phyloP scores from a whole-genome alignment of 441 rosid species.

The Pelargonium fulgidum region DNA sequence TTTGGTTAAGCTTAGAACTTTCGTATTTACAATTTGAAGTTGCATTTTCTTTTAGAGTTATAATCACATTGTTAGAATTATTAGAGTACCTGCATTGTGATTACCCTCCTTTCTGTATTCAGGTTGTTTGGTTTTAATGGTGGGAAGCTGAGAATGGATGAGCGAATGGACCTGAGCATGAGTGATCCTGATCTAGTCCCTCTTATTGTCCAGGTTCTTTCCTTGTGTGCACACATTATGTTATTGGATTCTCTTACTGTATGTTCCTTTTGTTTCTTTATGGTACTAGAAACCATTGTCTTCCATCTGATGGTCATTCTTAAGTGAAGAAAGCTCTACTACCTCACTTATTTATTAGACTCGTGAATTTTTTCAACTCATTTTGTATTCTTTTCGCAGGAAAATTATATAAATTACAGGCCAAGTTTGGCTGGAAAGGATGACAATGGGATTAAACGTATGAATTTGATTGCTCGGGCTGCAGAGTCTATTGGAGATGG shows the following conservation, averaged over 20 bases:
- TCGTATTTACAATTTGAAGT: background rate
- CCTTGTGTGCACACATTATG: constrained; percentile 11
- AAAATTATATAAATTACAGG: constrained; percentile 84
- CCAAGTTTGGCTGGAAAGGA: constrained; percentile 66
- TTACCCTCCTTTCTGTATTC: constrained; percentile 16
- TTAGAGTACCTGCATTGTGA: constrained; percentile 4
- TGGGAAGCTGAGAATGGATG: constrained; percentile 91
- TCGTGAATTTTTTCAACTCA: background rate
- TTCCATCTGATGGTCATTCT: background rate
- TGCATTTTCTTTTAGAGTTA: constrained; percentile 1
- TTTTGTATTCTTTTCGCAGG: constrained; percentile 45
- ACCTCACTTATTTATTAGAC: background rate
- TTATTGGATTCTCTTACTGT: background rate
- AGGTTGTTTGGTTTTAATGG: constrained; percentile 84
- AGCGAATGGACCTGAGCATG: constrained; percentile 91
- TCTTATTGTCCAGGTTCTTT: constrained; percentile 74
- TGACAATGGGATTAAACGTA: constrained; percentile 60
- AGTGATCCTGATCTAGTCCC: constrained; percentile 95
- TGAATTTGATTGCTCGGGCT: constrained; percentile 76
- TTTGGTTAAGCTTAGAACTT: background rate
- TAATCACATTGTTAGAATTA: background rate
- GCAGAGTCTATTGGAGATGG: constrained; percentile 94
- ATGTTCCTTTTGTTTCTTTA: background rate
- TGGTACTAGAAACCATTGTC: constrained; percentile 3
- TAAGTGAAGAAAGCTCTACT: background rate